phyloP scores from a whole-genome alignment of 2,329 filamentous ascomycete genomes.

The Beauveria brongniartii region DNA sequence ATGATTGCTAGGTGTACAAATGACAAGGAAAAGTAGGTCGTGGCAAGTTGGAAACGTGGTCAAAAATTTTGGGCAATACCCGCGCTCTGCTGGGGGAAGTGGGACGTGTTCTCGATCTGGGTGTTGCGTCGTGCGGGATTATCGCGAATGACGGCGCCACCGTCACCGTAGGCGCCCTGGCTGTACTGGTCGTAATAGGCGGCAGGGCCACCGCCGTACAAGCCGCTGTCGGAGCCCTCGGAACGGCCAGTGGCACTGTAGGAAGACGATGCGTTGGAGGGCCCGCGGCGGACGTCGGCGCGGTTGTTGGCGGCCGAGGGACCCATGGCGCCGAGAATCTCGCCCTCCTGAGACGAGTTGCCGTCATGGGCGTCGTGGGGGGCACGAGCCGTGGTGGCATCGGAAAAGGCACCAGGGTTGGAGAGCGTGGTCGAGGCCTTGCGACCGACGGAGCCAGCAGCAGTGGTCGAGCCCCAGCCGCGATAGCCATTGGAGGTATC shows the following conservation, averaged over 20 bases:
- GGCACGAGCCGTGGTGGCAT: slow-evolving; percentile 65
- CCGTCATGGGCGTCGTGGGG: slow-evolving; percentile 48
- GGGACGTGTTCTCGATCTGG: slow-evolving; percentile 82
- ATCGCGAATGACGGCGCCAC: slow-evolving; percentile 69
- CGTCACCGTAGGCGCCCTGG: slow-evolving; percentile 45
- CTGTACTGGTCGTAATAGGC: slow-evolving; percentile 54
- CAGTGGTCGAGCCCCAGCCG: slow-evolving; percentile 81
- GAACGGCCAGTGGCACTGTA: slow-evolving; percentile 80
- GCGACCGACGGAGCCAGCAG: slow-evolving; percentile 59
- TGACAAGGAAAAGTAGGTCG: slow-evolving; percentile 13
- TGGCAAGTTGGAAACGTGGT: slow-evolving; percentile 11
- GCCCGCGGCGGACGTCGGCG: slow-evolving; percentile 72
- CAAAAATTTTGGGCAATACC: slow-evolving; percentile 98
- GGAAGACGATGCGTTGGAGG: slow-evolving; percentile 91
- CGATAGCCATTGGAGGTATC: slow-evolving; percentile 74
- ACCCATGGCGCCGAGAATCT: slow-evolving; percentile 77
- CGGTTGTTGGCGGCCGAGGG: slow-evolving; percentile 60
- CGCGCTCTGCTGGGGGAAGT: slow-evolving; percentile 85
- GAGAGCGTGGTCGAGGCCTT: slow-evolving; percentile 88
- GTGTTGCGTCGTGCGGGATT: slow-evolving; percentile 90
- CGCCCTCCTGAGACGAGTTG: slow-evolving; percentile 58
- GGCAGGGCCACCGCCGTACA: slow-evolving; percentile 34
- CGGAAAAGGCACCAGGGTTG: slow-evolving; percentile 61
- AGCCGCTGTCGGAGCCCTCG: slow-evolving; percentile 51
- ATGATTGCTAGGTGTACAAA: background rate